Evolutionary conservation across 345 rosid species (phyloP), one percentile per base, ranked within the genome.

Genomic region (Cardiospermum halicacabum): DNA sequence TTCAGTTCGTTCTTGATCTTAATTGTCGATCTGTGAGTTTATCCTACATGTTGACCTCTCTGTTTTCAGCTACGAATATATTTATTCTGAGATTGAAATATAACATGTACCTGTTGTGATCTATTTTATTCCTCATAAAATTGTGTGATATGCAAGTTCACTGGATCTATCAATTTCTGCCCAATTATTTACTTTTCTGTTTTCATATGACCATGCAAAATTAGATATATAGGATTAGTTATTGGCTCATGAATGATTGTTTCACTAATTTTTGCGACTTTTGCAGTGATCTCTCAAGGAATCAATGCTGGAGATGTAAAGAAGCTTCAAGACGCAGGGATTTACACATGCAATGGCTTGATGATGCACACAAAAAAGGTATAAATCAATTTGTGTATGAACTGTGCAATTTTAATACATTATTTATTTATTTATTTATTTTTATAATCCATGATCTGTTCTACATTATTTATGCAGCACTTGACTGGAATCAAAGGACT

Each of bases 331-430:
- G 97, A 93, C 77, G 97, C 96, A 42, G 96, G 97, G 73, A 93
- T 93, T 62, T 84, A 85, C 66, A 90, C 98, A 67, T 93, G 97
- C 79, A 93, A 93, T 75, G 96, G 97, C 56, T 85, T 90, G 77
- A 88, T 90, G 97, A 93, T 90, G 98, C 94, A 88, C 68, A 93
- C 98, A 27, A 90, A 85, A 83, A 90, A 93, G 96, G 94, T 85
- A 64, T 42, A 18, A 25, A 24, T 27, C 8, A 16, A 24, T 54
- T 31, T 60, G 55, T 16, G 39, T 56, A 25, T 31, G 5, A n/a
- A 6, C 7, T 11, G 1, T 27, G 37, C 32, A 32, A 26, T 25
- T 13, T 25, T n/a, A n/a, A n/a, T n/a, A n/a, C n/a, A n/a, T n/a
- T n/a, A n/a, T n/a, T n/a, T n/a, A n/a, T 13, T 31, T 21, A 27